Conservation (phyloP, 306 rosid species). For the Ceratonia siliqua region DNA sequence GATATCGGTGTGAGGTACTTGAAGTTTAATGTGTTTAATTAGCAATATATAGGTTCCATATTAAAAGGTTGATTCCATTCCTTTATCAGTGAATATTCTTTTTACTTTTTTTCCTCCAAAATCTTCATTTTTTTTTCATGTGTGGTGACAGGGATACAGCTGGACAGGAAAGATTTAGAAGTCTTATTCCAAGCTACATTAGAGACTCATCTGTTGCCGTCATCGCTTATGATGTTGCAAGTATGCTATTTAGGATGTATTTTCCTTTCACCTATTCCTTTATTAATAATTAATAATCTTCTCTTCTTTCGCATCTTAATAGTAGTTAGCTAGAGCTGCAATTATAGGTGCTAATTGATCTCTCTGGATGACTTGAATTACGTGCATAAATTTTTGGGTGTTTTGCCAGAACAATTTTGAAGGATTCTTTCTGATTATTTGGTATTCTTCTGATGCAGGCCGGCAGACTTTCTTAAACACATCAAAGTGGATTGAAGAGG, state of each 20-base stretch:
- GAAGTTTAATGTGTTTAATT: conserved; percentile 15
- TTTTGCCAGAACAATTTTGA: conserved; percentile 15
- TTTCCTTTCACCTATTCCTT: conserved; percentile 15
- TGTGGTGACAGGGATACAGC: conserved; percentile 50
- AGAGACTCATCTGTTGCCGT: conserved; percentile 57
- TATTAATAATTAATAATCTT: not conserved
- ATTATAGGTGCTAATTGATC: conserved; percentile 8
- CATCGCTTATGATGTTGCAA: conserved; percentile 51
- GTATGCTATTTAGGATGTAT: conserved; percentile 34
- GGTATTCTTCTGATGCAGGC: conserved; percentile 41
- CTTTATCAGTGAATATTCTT: not conserved
- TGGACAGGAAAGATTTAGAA: conserved; percentile 57
- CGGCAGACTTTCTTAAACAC: conserved; percentile 66
- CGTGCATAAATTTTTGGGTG: not conserved
- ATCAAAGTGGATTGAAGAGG: conserved; percentile 79
- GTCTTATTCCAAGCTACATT: conserved; percentile 57
- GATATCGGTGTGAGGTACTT: not conserved
- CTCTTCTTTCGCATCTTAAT: not conserved
- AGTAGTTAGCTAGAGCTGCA: not conserved
- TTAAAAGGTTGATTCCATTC: not conserved
- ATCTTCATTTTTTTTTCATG: not conserved
- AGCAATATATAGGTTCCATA: not conserved
- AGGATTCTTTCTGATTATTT: conserved; percentile 23
- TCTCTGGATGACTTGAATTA: conserved; percentile 23
- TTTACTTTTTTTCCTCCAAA: not conserved